Percentiles rank a stretch among this genome's conserved stretches.
These are phyloP conservation scores for Conticribra weissflogii DNA, from an alignment of 108 stramenopile species.

Conservation along the genomic window DNA sequence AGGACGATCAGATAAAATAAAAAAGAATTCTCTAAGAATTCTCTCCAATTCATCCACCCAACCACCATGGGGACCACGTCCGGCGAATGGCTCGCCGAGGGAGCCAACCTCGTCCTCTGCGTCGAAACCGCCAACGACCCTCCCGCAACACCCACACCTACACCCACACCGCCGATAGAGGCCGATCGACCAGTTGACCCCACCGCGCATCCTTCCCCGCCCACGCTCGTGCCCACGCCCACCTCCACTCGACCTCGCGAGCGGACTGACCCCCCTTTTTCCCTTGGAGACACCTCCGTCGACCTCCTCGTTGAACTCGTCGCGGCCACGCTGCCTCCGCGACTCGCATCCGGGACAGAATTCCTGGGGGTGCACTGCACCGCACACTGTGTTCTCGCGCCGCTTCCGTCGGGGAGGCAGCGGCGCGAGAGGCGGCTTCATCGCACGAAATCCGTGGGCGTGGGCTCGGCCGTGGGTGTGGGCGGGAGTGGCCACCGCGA, in stretches of 20 bases:
- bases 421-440: conserved; percentile 22
- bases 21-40: not conserved
- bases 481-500: not conserved
- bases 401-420: conserved; percentile 13
- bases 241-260: not conserved
- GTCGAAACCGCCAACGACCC: not conserved
- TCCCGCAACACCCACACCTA: not conserved
- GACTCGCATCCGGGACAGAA: not conserved
- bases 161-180: not conserved
- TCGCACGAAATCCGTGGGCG: conserved; percentile 31
- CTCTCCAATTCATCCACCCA: too few species aligned
- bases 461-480: not conserved
- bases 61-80: too few species aligned
- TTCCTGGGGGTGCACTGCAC: conserved; percentile 38
- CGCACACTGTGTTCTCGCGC: conserved; percentile 28
- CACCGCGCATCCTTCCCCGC: not conserved
- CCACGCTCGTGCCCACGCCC: not conserved
- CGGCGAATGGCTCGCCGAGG: not conserved
- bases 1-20: not conserved
- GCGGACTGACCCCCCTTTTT: too few species aligned
- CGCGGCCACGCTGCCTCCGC: conserved; percentile 18
- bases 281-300: not conserved
- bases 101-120: not conserved
- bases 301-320: conserved; percentile 31
- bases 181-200: not conserved